Percentiles rank a stretch among this genome's conserved stretches.
Evolutionary conservation across 371 early-diverging fungal species (phyloP).

Genomic region (Catenaria anguillulae): DNA sequence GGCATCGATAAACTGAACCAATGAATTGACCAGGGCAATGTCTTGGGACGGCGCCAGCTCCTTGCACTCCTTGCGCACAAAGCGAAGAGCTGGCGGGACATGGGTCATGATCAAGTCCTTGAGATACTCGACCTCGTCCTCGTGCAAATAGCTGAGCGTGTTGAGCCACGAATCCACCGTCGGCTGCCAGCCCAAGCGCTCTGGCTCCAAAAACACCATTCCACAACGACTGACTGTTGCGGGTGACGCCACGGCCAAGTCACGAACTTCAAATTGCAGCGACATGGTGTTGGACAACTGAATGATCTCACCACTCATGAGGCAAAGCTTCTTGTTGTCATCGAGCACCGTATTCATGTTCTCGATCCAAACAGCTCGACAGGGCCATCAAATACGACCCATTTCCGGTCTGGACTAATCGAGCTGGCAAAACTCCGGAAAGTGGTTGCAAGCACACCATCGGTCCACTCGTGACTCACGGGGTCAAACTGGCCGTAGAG

Average conservation of each 20-base stretch:
- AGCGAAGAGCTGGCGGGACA: slow-evolving; percentile 20
- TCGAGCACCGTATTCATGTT: slow-evolving; percentile 49
- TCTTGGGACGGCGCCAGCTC: slow-evolving; percentile 30
- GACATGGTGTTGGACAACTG: slow-evolving; percentile 35
- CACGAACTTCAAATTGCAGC: slow-evolving; percentile 43
- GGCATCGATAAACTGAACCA: slow-evolving; percentile 26
- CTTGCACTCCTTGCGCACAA: slow-evolving; percentile 22
- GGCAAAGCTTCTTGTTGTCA: slow-evolving; percentile 46
- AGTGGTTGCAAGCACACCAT: slow-evolving; percentile 34
- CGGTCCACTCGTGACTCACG: slow-evolving; percentile 45
- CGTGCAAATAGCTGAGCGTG: not conserved
- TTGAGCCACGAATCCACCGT: slow-evolving; percentile 30
- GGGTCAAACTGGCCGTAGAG: slow-evolving; percentile 44
- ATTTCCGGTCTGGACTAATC: slow-evolving; percentile 31
- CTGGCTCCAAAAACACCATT: slow-evolving; percentile 47
- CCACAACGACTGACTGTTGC: slow-evolving; percentile 45
- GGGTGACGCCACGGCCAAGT: slow-evolving; percentile 41
- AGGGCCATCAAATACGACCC: slow-evolving; percentile 52
- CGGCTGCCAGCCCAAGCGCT: slow-evolving; percentile 31
- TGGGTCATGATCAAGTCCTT: not conserved
- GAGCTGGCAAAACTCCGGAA: slow-evolving; percentile 34
- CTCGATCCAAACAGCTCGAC: slow-evolving; percentile 53
- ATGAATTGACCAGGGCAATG: slow-evolving; percentile 24
- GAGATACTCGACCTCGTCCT: not conserved
- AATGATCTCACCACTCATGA: slow-evolving; percentile 46